Evolutionary conservation across 2,329 filamentous ascomycete genomes (phyloP).

Genomic region (Pseudogymnoascus sp.): DNA sequence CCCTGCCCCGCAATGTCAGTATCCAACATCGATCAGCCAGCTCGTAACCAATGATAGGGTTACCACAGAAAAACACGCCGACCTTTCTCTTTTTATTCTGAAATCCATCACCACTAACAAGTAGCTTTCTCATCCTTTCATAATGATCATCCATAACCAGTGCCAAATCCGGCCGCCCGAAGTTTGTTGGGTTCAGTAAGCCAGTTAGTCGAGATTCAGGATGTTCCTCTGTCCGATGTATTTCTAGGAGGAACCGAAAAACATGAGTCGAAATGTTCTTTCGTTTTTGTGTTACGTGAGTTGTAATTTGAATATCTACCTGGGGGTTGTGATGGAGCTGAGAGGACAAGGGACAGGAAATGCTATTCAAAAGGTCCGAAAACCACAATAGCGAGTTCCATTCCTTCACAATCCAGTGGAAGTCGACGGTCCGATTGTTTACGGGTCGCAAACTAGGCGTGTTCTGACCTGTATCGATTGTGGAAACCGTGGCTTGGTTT

Average conservation of each 20-base stretch:
- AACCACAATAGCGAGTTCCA: conserved; percentile 51
- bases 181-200: conserved; percentile 45
- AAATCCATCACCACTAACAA: neutral
- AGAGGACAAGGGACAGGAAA: conserved; percentile 31
- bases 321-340: conserved; percentile 34
- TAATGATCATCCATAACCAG: conserved; percentile 48
- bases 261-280: conserved; percentile 47
- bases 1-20: conserved; percentile 42
- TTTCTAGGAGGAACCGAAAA: conserved; percentile 50
- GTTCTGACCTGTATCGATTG: too few species aligned
- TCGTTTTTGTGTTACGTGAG: conserved; percentile 49
- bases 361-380: conserved; percentile 46
- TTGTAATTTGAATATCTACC: conserved; percentile 49
- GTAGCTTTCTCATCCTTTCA: conserved; percentile 39
- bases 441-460: neutral
- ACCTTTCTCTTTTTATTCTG: conserved; percentile 29
- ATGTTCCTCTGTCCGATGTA: conserved; percentile 44
- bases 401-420: conserved; percentile 55
- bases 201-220: conserved; percentile 48
- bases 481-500: too few species aligned
- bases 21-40: conserved; percentile 46
- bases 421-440: conserved; percentile 45
- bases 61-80: conserved; percentile 51
- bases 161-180: conserved; percentile 48
- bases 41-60: conserved; percentile 48